Evolutionary conservation across 1,139 yeast genomes (phyloP).

Genomic region (Pneumocystis canis): DNA sequence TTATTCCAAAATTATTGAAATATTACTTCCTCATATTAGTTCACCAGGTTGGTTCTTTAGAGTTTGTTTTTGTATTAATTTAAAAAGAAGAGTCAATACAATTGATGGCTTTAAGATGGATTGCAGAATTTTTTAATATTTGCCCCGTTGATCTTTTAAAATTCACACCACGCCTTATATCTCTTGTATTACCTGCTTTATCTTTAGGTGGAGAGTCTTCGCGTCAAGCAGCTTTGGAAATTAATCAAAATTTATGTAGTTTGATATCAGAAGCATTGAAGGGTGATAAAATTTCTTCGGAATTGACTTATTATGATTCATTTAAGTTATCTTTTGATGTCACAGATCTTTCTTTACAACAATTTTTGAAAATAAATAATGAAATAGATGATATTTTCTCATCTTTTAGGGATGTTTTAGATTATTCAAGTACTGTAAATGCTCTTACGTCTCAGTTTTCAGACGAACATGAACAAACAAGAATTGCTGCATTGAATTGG

Average conservation of each 20-base stretch:
- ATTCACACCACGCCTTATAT: constrained; percentile 43
- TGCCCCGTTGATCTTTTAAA: constrained; percentile 65
- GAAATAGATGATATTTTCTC: constrained; percentile 5
- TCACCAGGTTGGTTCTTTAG: constrained; percentile 29
- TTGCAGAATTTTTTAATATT: constrained; percentile 55
- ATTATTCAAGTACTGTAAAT: constrained; percentile 44
- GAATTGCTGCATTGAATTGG: constrained; percentile 86
- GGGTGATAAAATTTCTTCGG: background rate
- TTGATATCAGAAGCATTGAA: constrained; percentile 30
- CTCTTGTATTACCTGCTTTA: constrained; percentile 42
- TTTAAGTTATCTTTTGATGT: background rate
- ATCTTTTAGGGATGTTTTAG: constrained; percentile 26
- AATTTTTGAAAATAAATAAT: constrained; percentile 10
- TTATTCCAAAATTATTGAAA: constrained; percentile 65
- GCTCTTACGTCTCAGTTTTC: constrained; percentile 47
- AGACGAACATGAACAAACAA: constrained; percentile 63
- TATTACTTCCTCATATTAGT: constrained; percentile 62
- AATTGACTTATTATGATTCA: background rate
- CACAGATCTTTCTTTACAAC: background rate
- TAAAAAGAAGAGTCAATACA: constrained; percentile 50
- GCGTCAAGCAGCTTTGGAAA: constrained; percentile 38
- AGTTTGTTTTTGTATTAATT: background rate
- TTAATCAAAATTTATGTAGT: constrained; percentile 37
- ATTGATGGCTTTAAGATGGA: constrained; percentile 69
- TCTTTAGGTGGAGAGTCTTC: constrained; percentile 41